Evolutionary conservation across 2,329 filamentous ascomycete species (phyloP).

Genomic region (Aphanoascus verrucosus): DNA sequence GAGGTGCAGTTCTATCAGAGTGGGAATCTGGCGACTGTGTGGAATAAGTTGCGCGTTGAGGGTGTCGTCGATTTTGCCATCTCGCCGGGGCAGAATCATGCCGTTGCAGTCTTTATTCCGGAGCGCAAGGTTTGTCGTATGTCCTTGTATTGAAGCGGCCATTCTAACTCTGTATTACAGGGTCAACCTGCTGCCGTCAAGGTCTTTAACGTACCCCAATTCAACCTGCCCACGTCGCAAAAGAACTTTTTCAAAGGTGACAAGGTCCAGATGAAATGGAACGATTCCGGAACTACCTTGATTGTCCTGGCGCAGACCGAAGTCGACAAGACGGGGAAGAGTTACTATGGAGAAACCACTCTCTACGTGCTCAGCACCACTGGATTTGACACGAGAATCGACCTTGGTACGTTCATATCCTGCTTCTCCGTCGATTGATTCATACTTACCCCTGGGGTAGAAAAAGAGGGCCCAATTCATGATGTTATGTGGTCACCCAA

Average conservation of each 20-base stretch:
- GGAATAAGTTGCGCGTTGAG: slow-evolving; percentile 91
- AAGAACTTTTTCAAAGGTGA: slow-evolving; percentile 99
- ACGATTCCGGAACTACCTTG: slow-evolving; percentile 76
- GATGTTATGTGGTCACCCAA: slow-evolving; percentile 98
- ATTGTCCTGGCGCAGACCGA: slow-evolving; percentile 96
- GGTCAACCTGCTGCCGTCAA: slow-evolving; percentile 89
- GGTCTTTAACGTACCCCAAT: slow-evolving; percentile 86
- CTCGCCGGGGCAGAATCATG: slow-evolving; percentile 78
- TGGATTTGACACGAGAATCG: slow-evolving; percentile 85
- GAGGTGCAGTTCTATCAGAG: slow-evolving; percentile 96
- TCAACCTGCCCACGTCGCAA: slow-evolving; percentile 72
- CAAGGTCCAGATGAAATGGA: slow-evolving; percentile 98
- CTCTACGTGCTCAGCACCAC: slow-evolving; percentile 89
- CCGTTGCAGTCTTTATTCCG: slow-evolving; percentile 87
- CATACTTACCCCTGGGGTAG: slow-evolving; percentile 34
- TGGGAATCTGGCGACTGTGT: slow-evolving; percentile 70
- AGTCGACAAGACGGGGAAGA: slow-evolving; percentile 96
- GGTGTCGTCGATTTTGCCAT: slow-evolving; percentile 82
- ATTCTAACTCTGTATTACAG: slow-evolving; percentile 37
- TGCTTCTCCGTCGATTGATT: not conserved
- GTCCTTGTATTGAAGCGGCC: slow-evolving; percentile 1
- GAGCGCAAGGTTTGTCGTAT: slow-evolving; percentile 69
- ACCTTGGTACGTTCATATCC: slow-evolving; percentile 45
- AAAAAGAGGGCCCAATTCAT: slow-evolving; percentile 96
- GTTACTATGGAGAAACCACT: slow-evolving; percentile 97